Evolutionary conservation across 2,329 filamentous ascomycete genomes (phyloP).

Genomic region (Pseudogymnoascus sp.): DNA sequence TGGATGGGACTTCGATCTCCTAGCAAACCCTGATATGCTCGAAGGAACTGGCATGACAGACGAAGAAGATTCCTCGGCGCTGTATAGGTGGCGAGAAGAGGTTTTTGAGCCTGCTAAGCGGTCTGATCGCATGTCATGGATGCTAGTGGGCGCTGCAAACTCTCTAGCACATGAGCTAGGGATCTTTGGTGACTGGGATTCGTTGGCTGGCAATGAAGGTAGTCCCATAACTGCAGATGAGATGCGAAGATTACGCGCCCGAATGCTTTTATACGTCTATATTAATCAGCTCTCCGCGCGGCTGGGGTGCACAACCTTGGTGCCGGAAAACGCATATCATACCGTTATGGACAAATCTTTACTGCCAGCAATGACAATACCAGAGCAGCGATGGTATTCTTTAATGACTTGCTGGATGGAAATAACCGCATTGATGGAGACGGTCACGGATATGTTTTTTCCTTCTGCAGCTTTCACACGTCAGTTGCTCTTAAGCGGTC

Average conservation of each 20-base stretch:
- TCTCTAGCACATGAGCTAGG: conserved; percentile 45
- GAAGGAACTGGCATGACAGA: conserved; percentile 26
- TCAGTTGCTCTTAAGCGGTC: conserved; percentile 36
- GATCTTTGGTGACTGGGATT: conserved; percentile 37
- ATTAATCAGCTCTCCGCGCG: conserved; percentile 43
- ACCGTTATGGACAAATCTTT: conserved; percentile 32
- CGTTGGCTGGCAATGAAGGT: conserved; percentile 17
- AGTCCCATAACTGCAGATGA: conserved; percentile 18
- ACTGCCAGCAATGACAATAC: conserved; percentile 10
- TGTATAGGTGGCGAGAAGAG: conserved; percentile 28
- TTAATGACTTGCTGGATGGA: conserved; percentile 46
- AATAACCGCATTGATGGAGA: conserved; percentile 39
- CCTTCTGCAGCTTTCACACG: conserved; percentile 34
- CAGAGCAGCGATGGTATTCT: conserved; percentile 39
- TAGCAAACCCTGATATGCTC: conserved; percentile 32
- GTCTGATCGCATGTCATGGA: conserved; percentile 53
- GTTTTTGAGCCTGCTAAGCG: conserved; percentile 45
- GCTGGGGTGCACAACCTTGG: conserved; percentile 42
- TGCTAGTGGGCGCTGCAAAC: conserved; percentile 45
- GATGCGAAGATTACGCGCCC: conserved; percentile 28
- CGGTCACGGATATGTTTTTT: conserved; percentile 45
- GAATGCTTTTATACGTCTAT: conserved; percentile 37
- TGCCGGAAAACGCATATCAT: conserved; percentile 37
- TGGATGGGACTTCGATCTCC: conserved; percentile 46
- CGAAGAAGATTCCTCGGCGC: conserved; percentile 23